Evolutionary conservation across 306 rosid species (phyloP), one percentile per base, ranked within the genome.

Genomic region (Mimosa pudica): DNA sequence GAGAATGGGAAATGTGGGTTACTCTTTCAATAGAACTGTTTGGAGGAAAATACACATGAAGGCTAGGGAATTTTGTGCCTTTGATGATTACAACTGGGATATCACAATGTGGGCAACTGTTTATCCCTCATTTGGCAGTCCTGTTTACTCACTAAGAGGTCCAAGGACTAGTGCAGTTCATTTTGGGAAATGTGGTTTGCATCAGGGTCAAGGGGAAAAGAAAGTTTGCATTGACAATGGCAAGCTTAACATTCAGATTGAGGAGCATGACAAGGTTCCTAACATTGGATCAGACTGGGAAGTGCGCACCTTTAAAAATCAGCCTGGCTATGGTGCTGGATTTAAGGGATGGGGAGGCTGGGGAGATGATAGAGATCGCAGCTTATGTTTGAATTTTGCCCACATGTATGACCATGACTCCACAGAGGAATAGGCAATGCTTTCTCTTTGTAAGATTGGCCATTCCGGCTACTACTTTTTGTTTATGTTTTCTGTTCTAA

Each of bases 301-400:
- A 7, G 96, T 96, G 18, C 92, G 77, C 18, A 54, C 87, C 75
- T 85, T 69, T 58, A 82, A 81, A 81, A 75, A 83, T 73, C 98
- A 96, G 78, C 90, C 98, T 1, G 98, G 99, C 14, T 96, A 96
- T 80, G 85, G 89, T 77, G 97, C 98, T 17, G 98, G 98, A 48
- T 93, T 96, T 85, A 88, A 86, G 82, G 99, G 99, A 47, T 93
- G 98, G 99, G 99, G 99, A 13, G 99, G 99, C 38, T 96, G 99
- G 99, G 98, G 99, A 1, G 99, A 96, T 58, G 70, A 85, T 74
- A 83, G 99, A 85, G 98, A 96, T 76, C 95, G 87, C 51, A 80
- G 63, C 38, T 87, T 96, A 77, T 96, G 99, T 85, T 77, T 93
- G 84, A 82, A 84, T 82, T 96, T 96, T 75, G 88, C 97, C 64